Percentiles rank a stretch among this genome's conserved stretches.
phyloP scores from a whole-genome alignment of 1,284 basidiomycete genomes.

The Coriolopsis trogii region DNA sequence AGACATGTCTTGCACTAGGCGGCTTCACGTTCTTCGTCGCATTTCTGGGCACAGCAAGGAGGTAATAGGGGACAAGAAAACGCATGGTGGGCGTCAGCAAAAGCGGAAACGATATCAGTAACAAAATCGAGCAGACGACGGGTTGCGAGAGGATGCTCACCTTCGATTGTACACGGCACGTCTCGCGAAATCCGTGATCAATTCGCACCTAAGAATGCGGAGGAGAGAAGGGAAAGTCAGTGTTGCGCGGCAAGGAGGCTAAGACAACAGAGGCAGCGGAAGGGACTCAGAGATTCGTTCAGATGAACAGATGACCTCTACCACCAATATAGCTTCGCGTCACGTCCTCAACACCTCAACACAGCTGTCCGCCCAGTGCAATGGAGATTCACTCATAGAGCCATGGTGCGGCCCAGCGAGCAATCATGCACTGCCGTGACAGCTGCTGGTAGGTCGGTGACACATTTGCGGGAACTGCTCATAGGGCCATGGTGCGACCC shows the following conservation, averaged over 20 bases:
- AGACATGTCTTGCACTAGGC: conserved; percentile 78
- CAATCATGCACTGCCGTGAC: too few relatives aligned
- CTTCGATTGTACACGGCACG: conserved; percentile 78
- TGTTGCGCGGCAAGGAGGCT: conserved; percentile 1
- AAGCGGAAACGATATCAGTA: not conserved
- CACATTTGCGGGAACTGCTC: too few relatives aligned
- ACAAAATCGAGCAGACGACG: conserved; percentile 11
- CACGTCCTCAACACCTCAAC: too few relatives aligned
- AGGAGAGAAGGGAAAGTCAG: conserved; percentile 5
- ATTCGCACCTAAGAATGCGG: conserved; percentile 7
- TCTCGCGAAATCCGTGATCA: conserved; percentile 66
- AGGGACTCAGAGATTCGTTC: too few relatives aligned
- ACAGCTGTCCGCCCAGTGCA: too few relatives aligned
- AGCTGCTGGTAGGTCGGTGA: too few relatives aligned
- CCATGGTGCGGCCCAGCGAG: too few relatives aligned
- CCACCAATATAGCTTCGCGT: too few relatives aligned
- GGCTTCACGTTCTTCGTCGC: conserved; percentile 78
- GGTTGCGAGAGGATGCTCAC: conserved; percentile 42
- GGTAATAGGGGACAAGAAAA: not conserved
- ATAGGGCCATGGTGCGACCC: too few relatives aligned
- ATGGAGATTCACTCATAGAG: too few relatives aligned
- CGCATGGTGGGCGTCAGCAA: conserved; percentile 18
- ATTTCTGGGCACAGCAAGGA: conserved; percentile 65
- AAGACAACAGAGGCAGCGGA: not conserved
- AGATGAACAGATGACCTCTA: too few relatives aligned